Evolutionary conservation across 331 rosid species (phyloP), one percentile per base, ranked within the genome.

Genomic region (Malus hybrid): DNA sequence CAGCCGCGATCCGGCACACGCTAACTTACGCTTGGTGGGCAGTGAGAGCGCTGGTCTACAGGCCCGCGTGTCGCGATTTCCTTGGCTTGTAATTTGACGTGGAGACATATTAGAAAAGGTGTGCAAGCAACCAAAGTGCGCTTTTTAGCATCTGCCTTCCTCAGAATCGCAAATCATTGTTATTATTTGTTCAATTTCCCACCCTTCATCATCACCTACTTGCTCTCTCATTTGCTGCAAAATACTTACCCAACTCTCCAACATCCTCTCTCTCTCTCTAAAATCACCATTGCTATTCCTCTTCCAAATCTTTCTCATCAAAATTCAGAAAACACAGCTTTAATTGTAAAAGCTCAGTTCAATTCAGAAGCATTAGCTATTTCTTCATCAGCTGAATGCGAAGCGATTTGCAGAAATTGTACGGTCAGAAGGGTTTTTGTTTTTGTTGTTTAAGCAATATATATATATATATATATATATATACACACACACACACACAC

Each of bases 151-250:
- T 7, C 12, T 11, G 0, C 10, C 2, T 10, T n/a, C 24, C 62
- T 36, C 65, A 16, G 3, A 1, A 2, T 52, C 20, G 8, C 59
- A 52, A 36, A 24, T 16, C 31, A 11, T 22, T 34, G 39, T 64
- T 79, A 74, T 59, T 63, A 57, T 33, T 70, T 20, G 29, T 81
- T 60, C 60, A 74, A 18, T 70, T 72, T 79, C 80, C 84, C 81
- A 62, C 83, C 72, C 31, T 65, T 73, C 48, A 10, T 74, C 74
- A 80, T 42, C 56, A 36, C 27, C 68, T 16, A 48, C 4, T 70
- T n/a, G 31, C 50, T 65, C 66, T 50, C 18, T 50, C 62, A 10
- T 9, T 73, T 5, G 77, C 85, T 72, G 79, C 72, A 79, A 84
- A 39, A 63, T 69, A 81, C 70, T 64, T 74, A 27, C 59, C 85